Percentiles rank a stretch among this genome's conserved stretches.
Evolutionary conservation across 169 alveolate genomes (phyloP).

Genomic region (Babesia bovis): DNA sequence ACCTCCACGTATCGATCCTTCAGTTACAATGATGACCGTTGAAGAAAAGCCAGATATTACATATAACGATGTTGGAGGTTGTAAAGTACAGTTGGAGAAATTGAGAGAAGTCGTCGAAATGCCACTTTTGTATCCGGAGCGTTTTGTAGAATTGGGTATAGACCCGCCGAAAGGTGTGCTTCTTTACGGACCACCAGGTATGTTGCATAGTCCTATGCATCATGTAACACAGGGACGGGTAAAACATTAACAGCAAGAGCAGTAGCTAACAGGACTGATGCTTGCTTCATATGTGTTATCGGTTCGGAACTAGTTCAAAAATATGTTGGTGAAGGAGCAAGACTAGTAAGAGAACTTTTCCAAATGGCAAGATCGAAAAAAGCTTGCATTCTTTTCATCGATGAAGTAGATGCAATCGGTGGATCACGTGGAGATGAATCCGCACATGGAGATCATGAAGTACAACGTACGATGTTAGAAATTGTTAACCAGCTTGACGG

Average conservation of each 20-base stretch:
- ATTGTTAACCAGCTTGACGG: slow-evolving; percentile 99
- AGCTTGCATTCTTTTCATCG: slow-evolving; percentile 98
- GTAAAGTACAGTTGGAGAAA: slow-evolving; percentile 96
- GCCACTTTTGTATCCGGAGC: slow-evolving; percentile 98
- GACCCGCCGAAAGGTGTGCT: slow-evolving; percentile 99
- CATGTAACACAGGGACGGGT: slow-evolving; percentile 77
- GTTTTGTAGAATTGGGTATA: slow-evolving; percentile 96
- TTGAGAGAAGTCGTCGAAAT: slow-evolving; percentile 97
- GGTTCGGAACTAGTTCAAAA: slow-evolving; percentile 99
- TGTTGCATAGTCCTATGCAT: slow-evolving; percentile 82
- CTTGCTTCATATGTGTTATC: slow-evolving; percentile 97
- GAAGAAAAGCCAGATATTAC: slow-evolving; percentile 99
- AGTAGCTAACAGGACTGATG: slow-evolving; percentile 99
- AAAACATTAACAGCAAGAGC: slow-evolving; percentile 99
- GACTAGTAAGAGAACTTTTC: slow-evolving; percentile 97
- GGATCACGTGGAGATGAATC: slow-evolving; percentile 88
- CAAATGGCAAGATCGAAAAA: slow-evolving; percentile 96
- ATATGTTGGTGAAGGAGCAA: slow-evolving; percentile 99
- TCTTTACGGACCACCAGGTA: slow-evolving; percentile 99
- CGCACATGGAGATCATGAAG: slow-evolving; percentile 97
- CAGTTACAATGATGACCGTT: slow-evolving; percentile 99
- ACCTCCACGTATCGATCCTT: slow-evolving; percentile 99
- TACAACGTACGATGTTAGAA: slow-evolving; percentile 98
- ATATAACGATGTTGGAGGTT: slow-evolving; percentile 99
- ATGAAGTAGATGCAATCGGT: slow-evolving; percentile 97